phyloP scores from a whole-genome alignment of 192 early-diverging fungal species.

The Chytriomyces hyalinus region DNA sequence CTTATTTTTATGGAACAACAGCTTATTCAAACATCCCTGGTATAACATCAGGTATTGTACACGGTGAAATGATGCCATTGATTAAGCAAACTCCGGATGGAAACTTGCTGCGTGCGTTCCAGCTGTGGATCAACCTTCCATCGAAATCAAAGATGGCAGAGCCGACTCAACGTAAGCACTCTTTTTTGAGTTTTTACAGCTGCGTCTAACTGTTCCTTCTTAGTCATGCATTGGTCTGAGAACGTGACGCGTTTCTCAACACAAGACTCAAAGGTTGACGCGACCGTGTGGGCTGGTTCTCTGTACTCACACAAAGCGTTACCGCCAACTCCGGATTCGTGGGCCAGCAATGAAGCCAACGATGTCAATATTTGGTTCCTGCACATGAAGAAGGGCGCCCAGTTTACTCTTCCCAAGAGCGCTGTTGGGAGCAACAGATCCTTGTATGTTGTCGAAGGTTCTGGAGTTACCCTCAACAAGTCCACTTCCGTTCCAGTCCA shows the following conservation, averaged over 20 bases:
- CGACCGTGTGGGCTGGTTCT: slow-evolving; percentile 89
- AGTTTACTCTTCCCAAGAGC: slow-evolving; percentile 50
- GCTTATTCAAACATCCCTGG: too few relatives aligned
- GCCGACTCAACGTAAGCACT: slow-evolving; percentile 3
- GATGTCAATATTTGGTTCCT: slow-evolving; percentile 25
- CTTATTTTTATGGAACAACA: too few relatives aligned
- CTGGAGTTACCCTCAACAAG: slow-evolving; percentile 30
- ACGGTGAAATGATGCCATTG: slow-evolving; percentile 30
- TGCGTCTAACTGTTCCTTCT: not conserved
- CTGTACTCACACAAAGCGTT: slow-evolving; percentile 32
- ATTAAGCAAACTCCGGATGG: slow-evolving; percentile 40
- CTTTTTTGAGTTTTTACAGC: not conserved
- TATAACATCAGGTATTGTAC: slow-evolving; percentile 55
- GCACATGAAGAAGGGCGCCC: slow-evolving; percentile 60
- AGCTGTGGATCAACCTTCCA: slow-evolving; percentile 69
- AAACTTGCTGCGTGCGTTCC: slow-evolving; percentile 47
- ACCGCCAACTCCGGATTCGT: slow-evolving; percentile 10
- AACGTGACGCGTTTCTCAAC: slow-evolving; percentile 65
- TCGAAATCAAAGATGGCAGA: slow-evolving; percentile 34
- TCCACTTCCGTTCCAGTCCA: slow-evolving; percentile 19
- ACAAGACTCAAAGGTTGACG: slow-evolving; percentile 55
- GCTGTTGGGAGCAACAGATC: not conserved
- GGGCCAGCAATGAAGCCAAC: slow-evolving; percentile 25
- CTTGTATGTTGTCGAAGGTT: slow-evolving; percentile 39
- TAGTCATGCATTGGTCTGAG: slow-evolving; percentile 26